Percentiles rank a stretch among this genome's conserved stretches.
Conservation (phyloP, 2,329 filamentous ascomycete genomes). For the Trichoderma pleuroti region DNA sequence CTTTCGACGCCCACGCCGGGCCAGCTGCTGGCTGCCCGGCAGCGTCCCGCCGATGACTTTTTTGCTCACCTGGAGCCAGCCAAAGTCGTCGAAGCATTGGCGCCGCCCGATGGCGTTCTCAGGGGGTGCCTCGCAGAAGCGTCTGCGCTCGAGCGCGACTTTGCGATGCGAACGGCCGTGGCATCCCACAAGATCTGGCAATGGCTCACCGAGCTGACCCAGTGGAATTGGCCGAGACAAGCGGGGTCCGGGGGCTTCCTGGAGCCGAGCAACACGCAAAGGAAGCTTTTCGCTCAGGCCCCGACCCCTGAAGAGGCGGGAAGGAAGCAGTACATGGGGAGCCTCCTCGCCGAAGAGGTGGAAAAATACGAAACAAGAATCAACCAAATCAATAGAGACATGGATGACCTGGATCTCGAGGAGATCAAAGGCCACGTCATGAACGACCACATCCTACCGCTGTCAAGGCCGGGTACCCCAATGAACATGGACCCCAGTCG, state of each 20-base stretch:
- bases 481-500: constrained; percentile 30
- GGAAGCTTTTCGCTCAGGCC: constrained; percentile 34
- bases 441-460: constrained; percentile 68
- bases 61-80: constrained; percentile 59
- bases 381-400: constrained; percentile 65
- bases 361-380: constrained; percentile 67
- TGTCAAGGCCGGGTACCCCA: constrained; percentile 38
- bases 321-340: constrained; percentile 59
- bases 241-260: constrained; percentile 54
- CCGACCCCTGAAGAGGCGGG: constrained; percentile 24
- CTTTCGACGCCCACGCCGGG: constrained; percentile 28
- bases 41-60: constrained; percentile 53
- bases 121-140: constrained; percentile 60
- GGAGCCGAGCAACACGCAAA: constrained; percentile 41
- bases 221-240: constrained; percentile 55
- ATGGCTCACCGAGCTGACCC: constrained; percentile 69
- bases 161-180: constrained; percentile 66
- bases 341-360: constrained; percentile 63
- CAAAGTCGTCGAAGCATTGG: constrained; percentile 58
- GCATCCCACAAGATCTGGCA: constrained; percentile 68
- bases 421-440: constrained; percentile 87
- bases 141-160: constrained; percentile 63
- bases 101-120: constrained; percentile 49
- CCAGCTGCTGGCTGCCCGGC: constrained; percentile 44
- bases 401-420: constrained; percentile 72